Base-by-base conservation (phyloP, 192 early-diverging fungal species). In the Entomortierella beljakovae region DNA sequence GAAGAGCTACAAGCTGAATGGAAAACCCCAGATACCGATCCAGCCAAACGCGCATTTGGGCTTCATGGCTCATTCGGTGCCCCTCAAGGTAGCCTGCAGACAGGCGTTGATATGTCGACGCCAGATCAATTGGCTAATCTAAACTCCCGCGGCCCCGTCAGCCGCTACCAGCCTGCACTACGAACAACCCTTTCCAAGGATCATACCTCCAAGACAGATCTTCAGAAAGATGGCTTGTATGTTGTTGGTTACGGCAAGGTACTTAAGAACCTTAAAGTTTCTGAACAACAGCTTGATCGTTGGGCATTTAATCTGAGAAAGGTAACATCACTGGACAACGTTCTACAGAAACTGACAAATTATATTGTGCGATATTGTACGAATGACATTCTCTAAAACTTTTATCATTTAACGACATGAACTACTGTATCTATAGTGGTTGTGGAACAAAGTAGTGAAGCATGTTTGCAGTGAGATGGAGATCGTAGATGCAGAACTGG, bases 151-250 rank as follows among this genome's bases (percentile, higher is more conserved):
- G 75, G 66, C 11, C 54, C 61, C 11, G 42, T 79, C 2, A 37
- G 16, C 28, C 61, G 68, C 8, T 79, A 79, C 46, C 67, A 70
- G 20, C 75, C 60, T 31, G 75, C 75, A 26, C 35, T 79, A 9
- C 52, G 75, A 4, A 79, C 75, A 6, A 79, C 75, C 2, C 75
- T 79, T 10, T 79, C 75, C 48, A 79, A 79, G 40, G 75, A 79
- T 46, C 75, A 79, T 22, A 70, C 75, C 0, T 79, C 75, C 32
- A 79, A 79, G 49, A 42, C 75, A 6, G 75, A 79, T 55, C 50
- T 79, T 23, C 75, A 79, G 40, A 69, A 79, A 42, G 75, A 79
- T 49, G 75, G 75, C 4, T 53, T 79, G 13, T 69, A 79, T 50
- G 75, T 70, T 60, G 61, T 64, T 26, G 61, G 68, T 9, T 51